Conservation (phyloP, 31 red algal genomes). For the Odonthalia washingtoniensis region DNA sequence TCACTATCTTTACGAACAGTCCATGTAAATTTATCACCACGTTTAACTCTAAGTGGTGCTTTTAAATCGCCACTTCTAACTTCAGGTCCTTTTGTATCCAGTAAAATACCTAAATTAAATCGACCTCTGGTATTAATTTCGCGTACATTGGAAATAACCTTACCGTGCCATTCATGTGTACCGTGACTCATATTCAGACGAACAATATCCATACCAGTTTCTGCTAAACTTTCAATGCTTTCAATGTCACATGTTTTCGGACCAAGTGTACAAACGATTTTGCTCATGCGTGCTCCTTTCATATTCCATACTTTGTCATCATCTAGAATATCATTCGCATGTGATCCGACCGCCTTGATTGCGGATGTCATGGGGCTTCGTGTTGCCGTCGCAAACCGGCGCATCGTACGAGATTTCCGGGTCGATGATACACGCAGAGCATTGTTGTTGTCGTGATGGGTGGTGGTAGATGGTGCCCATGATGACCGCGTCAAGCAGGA, state of each 20-base stretch:
- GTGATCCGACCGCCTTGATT: background rate
- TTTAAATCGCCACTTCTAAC: slow-evolving; percentile 93
- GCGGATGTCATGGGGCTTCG: background rate
- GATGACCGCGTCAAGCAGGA: background rate
- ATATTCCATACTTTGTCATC: slow-evolving; percentile 63
- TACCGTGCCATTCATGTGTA: slow-evolving; percentile 87
- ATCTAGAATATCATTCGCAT: background rate
- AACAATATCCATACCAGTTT: slow-evolving; percentile 93
- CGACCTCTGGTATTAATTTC: slow-evolving; percentile 60
- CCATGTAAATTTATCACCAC: slow-evolving; percentile 77
- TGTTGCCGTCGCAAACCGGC: background rate
- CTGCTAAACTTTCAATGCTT: slow-evolving; percentile 76
- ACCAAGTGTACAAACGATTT: slow-evolving; percentile 98
- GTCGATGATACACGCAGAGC: background rate
- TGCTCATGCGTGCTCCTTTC: slow-evolving; percentile 67
- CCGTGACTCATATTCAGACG: slow-evolving; percentile 98
- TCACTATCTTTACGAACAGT: slow-evolving; percentile 71
- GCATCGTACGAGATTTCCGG: background rate
- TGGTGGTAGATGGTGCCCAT: background rate
- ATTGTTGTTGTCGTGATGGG: no score
- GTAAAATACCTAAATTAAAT: slow-evolving; percentile 76
- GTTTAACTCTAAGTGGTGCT: slow-evolving; percentile 78
- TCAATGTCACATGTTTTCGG: slow-evolving; percentile 91
- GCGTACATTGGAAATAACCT: slow-evolving; percentile 82
- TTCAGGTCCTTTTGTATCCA: slow-evolving; percentile 99